phyloP scores from a whole-genome alignment of 2,329 filamentous ascomycete genomes.

The Talaromyces marneffei region DNA sequence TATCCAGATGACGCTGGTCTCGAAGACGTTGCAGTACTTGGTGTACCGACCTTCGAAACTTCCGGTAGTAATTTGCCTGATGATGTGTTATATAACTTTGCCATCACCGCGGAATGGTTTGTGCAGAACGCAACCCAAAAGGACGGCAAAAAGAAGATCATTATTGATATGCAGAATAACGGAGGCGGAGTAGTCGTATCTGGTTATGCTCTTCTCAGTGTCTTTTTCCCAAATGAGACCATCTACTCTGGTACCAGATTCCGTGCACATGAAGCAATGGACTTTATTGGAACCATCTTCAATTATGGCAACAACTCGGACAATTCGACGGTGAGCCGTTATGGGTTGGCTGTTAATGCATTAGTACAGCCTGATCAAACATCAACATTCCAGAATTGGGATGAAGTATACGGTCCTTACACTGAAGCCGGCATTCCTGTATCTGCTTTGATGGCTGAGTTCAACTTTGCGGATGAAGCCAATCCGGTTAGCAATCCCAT shows the following conservation, averaged over 20 bases:
- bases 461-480: constrained; percentile 20
- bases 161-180: constrained; percentile 60
- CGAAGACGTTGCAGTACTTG: constrained; percentile 44
- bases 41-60: constrained; percentile 24
- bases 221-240: constrained; percentile 47
- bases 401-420: constrained; percentile 40
- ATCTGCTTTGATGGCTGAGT: constrained; percentile 23
- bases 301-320: constrained; percentile 12
- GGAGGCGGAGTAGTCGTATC: constrained; percentile 50
- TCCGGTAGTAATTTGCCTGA: constrained; percentile 7
- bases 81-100: constrained; percentile 13
- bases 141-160: constrained; percentile 53
- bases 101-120: constrained; percentile 21
- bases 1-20: constrained; percentile 38
- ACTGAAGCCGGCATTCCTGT: constrained; percentile 18
- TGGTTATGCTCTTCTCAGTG: constrained; percentile 48
- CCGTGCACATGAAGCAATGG: constrained; percentile 39
- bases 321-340: background rate
- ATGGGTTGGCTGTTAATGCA: background rate
- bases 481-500: constrained; percentile 16
- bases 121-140: constrained; percentile 22
- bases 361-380: constrained; percentile 22
- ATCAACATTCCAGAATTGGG: constrained; percentile 37
- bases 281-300: constrained; percentile 31
- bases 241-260: constrained; percentile 45